Evolutionary conservation across 257 asterid species (phyloP).

Genomic region (Lavandula angustifolia): DNA sequence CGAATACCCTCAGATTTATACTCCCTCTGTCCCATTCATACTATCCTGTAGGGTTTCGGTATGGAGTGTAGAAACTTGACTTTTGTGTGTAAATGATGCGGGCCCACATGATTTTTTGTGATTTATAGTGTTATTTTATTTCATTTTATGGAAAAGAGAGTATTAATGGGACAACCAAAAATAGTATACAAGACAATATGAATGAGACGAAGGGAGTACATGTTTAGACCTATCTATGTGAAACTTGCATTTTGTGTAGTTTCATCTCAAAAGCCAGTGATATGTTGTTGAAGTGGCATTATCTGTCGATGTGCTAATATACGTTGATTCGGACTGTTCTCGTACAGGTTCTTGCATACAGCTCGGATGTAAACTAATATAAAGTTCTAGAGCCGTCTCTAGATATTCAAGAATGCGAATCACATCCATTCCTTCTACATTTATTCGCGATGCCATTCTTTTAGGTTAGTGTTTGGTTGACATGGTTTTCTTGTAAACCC

Average conservation of each 20-base stretch:
- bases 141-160: too few relatives aligned
- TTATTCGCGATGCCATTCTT: not conserved
- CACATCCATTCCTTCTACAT: not conserved
- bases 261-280: not conserved
- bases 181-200: too few relatives aligned
- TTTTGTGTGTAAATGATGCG: too few relatives aligned
- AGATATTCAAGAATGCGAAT: conserved; percentile 28
- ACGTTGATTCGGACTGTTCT: conserved; percentile 8
- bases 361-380: conserved; percentile 21
- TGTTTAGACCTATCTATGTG: not conserved
- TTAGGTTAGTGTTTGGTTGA: conserved; percentile 4
- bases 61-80: too few relatives aligned
- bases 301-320: conserved; percentile 17
- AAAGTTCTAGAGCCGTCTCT: conserved; percentile 29
- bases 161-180: too few relatives aligned
- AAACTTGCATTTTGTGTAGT: not conserved
- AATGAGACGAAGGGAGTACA: too few relatives aligned
- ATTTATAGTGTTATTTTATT: too few relatives aligned
- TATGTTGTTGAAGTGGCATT: conserved; percentile 1
- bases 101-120: too few relatives aligned
- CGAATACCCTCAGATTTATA: not conserved
- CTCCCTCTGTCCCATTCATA: too few relatives aligned
- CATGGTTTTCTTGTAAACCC: conserved; percentile 6
- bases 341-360: conserved; percentile 30
- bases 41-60: too few relatives aligned